Conservation (phyloP, 2,329 filamentous ascomycete species). For the Bertia moriformis region DNA sequence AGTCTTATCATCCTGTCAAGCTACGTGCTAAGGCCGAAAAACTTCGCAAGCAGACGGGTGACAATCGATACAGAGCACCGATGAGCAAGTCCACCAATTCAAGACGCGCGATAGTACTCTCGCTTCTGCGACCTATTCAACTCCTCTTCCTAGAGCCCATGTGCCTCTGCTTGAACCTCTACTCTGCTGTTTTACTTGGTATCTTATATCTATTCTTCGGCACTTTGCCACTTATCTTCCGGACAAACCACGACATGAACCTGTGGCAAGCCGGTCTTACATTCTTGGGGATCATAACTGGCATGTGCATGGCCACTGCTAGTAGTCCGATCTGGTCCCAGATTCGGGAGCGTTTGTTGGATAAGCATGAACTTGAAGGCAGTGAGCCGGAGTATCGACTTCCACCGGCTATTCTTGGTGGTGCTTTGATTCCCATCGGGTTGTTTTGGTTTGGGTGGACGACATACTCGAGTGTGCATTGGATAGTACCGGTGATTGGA, state of each 20-base stretch:
- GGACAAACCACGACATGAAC: slow-evolving; percentile 65
- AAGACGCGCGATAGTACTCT: too few species aligned
- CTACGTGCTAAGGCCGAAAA: not conserved
- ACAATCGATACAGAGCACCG: not conserved
- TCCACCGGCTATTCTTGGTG: slow-evolving; percentile 64
- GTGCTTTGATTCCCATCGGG: slow-evolving; percentile 49
- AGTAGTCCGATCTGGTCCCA: slow-evolving; percentile 56
- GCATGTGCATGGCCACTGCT: slow-evolving; percentile 51
- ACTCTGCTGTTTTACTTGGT: slow-evolving; percentile 72
- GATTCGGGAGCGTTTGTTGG: too few species aligned
- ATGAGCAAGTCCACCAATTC: not conserved
- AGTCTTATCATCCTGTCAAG: not conserved
- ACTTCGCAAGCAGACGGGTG: not conserved
- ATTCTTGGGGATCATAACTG: slow-evolving; percentile 72
- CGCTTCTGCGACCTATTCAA: slow-evolving; percentile 76
- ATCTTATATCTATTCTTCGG: slow-evolving; percentile 67
- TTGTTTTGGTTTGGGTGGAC: slow-evolving; percentile 45
- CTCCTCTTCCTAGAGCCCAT: slow-evolving; percentile 74
- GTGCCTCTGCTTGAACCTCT: slow-evolving; percentile 68
- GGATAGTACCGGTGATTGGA: slow-evolving; percentile 59
- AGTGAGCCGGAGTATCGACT: slow-evolving; percentile 40
- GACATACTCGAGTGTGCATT: slow-evolving; percentile 49
- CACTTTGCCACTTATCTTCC: slow-evolving; percentile 57
- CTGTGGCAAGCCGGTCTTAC: slow-evolving; percentile 65
- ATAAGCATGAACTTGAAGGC: slow-evolving; percentile 64